These are phyloP conservation scores for Suillus lakei DNA, from an alignment of 768 basidiomycete genomes.

Conservation along the genomic window DNA sequence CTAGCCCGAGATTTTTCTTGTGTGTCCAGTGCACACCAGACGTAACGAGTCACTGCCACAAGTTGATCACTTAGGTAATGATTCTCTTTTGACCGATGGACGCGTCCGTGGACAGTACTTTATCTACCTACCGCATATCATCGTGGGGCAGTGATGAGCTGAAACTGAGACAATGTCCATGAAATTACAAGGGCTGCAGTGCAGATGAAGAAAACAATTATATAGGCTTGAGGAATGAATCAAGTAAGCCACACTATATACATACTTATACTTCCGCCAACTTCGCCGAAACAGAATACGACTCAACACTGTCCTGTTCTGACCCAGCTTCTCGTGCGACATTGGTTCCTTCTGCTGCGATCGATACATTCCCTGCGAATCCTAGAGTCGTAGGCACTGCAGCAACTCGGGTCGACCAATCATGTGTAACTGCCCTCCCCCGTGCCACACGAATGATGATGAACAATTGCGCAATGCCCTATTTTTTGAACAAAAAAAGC, in stretches of 20 bases:
- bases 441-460: conserved; percentile 1
- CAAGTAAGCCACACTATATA: neutral
- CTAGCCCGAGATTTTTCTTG: no score
- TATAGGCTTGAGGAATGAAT: neutral
- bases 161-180: neutral
- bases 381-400: neutral
- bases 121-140: no score
- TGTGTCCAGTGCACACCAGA: no score
- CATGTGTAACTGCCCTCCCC: neutral
- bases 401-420: neutral
- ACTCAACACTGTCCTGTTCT: neutral
- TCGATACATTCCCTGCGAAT: neutral
- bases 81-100: no score
- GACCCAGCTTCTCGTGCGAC: neutral
- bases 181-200: neutral
- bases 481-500: neutral
- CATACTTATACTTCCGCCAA: neutral
- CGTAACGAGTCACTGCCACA: no score
- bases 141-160: neutral
- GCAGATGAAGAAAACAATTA: neutral
- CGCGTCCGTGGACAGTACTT: no score
- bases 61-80: no score
- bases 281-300: neutral
- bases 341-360: neutral
- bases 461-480: neutral